These are phyloP conservation scores for Arabidopsis thaliana DNA, from an alignment of 345 rosid genomes.

Conservation along the genomic window DNA sequence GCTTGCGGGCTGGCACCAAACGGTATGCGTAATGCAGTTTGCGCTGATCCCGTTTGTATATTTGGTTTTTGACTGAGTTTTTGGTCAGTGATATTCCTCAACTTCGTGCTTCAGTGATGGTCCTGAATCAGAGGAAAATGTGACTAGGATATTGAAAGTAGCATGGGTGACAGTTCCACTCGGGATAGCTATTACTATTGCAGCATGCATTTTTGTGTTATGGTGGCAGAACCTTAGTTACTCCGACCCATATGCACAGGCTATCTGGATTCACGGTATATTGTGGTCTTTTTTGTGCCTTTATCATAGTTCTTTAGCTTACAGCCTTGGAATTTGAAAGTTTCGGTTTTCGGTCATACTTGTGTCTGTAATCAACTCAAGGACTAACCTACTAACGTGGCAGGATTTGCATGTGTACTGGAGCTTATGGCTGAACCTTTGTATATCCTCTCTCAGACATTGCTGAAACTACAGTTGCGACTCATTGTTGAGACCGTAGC, in stretches of 20 bases:
- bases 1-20: slow-evolving; percentile 80
- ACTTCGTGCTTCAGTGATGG: slow-evolving; percentile 57
- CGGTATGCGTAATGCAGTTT: slow-evolving; percentile 47
- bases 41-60: not conserved
- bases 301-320: slow-evolving; percentile 12
- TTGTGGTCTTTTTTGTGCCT: not conserved
- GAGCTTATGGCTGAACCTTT: slow-evolving; percentile 93
- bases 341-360: slow-evolving; percentile 1
- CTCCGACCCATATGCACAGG: slow-evolving; percentile 70
- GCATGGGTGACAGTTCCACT: slow-evolving; percentile 86
- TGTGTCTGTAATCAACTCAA: slow-evolving; percentile 3
- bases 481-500: slow-evolving; percentile 82
- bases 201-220: slow-evolving; percentile 60
- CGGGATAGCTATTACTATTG: slow-evolving; percentile 62
- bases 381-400: slow-evolving; percentile 37
- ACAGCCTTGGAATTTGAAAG: slow-evolving; percentile 5
- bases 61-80: not conserved
- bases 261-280: slow-evolving; percentile 86
- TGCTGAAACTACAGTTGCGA: slow-evolving; percentile 72
- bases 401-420: slow-evolving; percentile 84
- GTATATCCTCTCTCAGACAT: slow-evolving; percentile 85
- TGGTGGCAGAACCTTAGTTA: slow-evolving; percentile 84
- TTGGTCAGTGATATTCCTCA: slow-evolving; percentile 6
- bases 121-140: slow-evolving; percentile 42
- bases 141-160: slow-evolving; percentile 64